A percentile compares a stretch with the other conserved stretches of the same genome.
Evolutionary conservation across 139 green algal species (phyloP).

Genomic region (Trebouxia sp.): DNA sequence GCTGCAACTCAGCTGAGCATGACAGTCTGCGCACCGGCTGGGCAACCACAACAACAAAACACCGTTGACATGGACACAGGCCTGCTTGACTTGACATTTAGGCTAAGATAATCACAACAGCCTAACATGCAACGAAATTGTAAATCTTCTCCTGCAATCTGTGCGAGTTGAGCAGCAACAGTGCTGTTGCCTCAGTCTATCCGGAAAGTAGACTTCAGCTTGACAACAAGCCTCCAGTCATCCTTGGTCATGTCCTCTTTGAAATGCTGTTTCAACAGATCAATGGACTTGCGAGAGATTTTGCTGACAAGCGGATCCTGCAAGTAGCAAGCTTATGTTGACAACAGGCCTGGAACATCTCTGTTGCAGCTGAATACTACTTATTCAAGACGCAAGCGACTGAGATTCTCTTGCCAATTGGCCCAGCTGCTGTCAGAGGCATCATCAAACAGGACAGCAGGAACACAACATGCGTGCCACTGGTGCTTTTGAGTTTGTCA

Average conservation of each 20-base stretch:
- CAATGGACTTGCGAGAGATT: constrained; percentile 70
- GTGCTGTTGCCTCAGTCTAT: constrained; percentile 17
- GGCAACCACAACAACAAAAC: too few relatives aligned
- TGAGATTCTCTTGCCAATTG: neutral
- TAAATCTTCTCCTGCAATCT: too few relatives aligned
- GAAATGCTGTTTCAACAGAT: constrained; percentile 67
- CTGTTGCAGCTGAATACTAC: neutral
- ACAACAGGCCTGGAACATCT: neutral
- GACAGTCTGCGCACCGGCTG: too few relatives aligned
- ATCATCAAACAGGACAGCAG: too few relatives aligned
- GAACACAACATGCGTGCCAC: neutral
- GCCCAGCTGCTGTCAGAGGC: neutral
- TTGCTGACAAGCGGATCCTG: constrained; percentile 71
- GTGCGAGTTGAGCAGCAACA: too few relatives aligned
- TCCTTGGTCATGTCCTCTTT: constrained; percentile 91
- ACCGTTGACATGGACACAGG: too few relatives aligned
- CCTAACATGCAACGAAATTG: too few relatives aligned
- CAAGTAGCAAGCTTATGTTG: neutral
- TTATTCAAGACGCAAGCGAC: too few relatives aligned
- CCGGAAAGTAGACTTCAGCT: constrained; percentile 51
- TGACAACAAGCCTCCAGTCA: constrained; percentile 93
- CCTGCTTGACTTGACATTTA: too few relatives aligned
- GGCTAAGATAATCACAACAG: too few relatives aligned
- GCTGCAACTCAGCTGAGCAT: too few relatives aligned
- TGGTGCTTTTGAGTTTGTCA: too few relatives aligned